A percentile compares a stretch with the other conserved stretches of the same genome.
Conservation (phyloP, 2,329 filamentous ascomycete species). For the Venturia effusa region DNA sequence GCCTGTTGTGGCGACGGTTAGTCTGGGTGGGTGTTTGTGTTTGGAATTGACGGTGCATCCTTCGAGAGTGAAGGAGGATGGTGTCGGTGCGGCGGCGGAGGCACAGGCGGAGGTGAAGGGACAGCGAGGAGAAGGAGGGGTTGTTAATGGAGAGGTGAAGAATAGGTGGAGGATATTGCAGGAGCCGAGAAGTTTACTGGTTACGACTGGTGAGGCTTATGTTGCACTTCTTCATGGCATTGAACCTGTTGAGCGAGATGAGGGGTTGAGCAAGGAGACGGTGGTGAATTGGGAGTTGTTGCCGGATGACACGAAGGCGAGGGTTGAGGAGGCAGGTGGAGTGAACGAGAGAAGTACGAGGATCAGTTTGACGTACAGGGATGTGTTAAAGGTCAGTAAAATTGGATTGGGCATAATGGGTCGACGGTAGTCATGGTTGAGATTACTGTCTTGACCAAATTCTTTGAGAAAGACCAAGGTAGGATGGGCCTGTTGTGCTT, state of each 20-base stretch:
- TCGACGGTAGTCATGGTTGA: conserved; percentile 14
- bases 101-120: too few species aligned
- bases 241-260: conserved; percentile 52
- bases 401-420: conserved; percentile 57
- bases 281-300: conserved; percentile 61
- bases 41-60: conserved; percentile 53
- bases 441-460: background rate
- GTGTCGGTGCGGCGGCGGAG: too few species aligned
- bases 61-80: conserved; percentile 39
- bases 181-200: conserved; percentile 68
- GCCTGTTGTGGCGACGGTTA: conserved; percentile 83
- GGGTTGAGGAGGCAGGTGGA: conserved; percentile 19
- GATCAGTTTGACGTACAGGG: conserved; percentile 71
- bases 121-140: background rate
- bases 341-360: conserved; percentile 48
- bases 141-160: conserved; percentile 9
- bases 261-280: conserved; percentile 47
- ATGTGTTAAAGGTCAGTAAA: conserved; percentile 74
- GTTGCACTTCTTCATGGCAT: conserved; percentile 67
- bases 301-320: conserved; percentile 26
- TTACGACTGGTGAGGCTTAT: conserved; percentile 61
- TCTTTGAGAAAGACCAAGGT: too few species aligned
- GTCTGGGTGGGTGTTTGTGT: conserved; percentile 66
- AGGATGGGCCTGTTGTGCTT: too few species aligned
- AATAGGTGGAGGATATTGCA: conserved; percentile 57